Conservation (phyloP, 441 rosid genomes). For the Adansonia grandidieri region DNA sequence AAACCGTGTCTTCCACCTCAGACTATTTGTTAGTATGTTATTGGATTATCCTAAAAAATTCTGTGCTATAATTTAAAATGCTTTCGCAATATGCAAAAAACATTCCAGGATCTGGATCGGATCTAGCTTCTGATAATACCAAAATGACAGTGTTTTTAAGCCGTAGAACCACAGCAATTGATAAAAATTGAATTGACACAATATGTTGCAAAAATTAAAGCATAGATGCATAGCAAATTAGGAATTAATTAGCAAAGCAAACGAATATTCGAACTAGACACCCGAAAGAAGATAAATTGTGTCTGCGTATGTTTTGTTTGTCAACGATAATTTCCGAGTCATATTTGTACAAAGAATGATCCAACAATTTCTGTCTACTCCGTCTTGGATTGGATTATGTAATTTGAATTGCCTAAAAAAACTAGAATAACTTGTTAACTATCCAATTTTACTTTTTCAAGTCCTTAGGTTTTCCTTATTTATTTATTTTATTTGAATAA, state of each 20-base stretch:
- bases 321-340: background rate
- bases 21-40: too few species aligned
- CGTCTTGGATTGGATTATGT: background rate
- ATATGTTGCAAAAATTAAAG: background rate
- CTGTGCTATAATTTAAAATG: too few species aligned
- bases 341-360: background rate
- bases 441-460: too few species aligned
- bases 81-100: too few species aligned
- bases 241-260: background rate
- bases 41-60: too few species aligned
- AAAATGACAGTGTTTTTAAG: too few species aligned
- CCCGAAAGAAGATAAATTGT: background rate
- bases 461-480: too few species aligned
- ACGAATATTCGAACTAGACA: background rate
- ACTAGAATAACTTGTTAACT: too few species aligned
- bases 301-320: background rate
- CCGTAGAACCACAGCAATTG: background rate
- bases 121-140: too few species aligned
- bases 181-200: background rate
- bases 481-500: too few species aligned
- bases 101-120: too few species aligned
- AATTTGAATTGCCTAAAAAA: background rate
- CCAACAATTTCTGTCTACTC: background rate
- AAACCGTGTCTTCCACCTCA: too few species aligned
- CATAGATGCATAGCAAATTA: background rate